These are phyloP conservation scores for Piloderma croceum DNA, from an alignment of 768 basidiomycete species.

Conservation along the genomic window DNA sequence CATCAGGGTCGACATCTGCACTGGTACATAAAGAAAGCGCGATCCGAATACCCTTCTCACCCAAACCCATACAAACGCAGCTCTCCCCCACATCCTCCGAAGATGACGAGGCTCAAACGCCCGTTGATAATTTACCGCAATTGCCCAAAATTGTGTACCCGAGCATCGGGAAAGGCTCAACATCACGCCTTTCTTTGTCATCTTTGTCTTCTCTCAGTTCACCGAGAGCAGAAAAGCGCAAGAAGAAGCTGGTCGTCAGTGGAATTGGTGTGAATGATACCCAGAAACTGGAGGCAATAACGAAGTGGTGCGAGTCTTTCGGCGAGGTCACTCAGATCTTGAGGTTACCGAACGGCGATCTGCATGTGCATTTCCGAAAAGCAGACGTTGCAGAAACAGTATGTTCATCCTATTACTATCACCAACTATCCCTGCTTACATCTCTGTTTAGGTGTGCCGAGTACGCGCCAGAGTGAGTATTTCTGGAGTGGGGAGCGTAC, in stretches of 20 bases:
- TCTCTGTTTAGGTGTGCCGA: conserved; percentile 59
- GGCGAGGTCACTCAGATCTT: conserved; percentile 71
- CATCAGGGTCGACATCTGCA: not conserved
- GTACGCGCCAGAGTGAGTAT: conserved; percentile 72
- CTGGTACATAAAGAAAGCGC: conserved; percentile 3
- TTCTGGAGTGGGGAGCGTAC: conserved; percentile 69
- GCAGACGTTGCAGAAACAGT: conserved; percentile 80
- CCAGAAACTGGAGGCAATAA: conserved; percentile 60
- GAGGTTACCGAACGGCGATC: conserved; percentile 69
- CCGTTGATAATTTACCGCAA: not conserved
- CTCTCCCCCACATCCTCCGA: too few species aligned
- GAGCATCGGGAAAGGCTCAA: conserved; percentile 11
- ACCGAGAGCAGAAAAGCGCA: too few species aligned
- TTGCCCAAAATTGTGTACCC: conserved; percentile 18
- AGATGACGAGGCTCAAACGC: conserved; percentile 20
- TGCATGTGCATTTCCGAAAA: conserved; percentile 70
- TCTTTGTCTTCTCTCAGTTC: conserved; percentile 35
- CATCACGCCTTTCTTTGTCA: conserved; percentile 26
- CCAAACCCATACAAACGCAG: conserved; percentile 13
- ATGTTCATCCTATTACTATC: conserved; percentile 21
- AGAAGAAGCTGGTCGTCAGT: conserved; percentile 63
- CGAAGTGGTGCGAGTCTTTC: conserved; percentile 78
- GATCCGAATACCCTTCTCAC: conserved; percentile 14
- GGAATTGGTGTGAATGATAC: conserved; percentile 59
- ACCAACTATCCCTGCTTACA: not conserved